These are phyloP conservation scores for Antarctomyces pellizariae DNA, from an alignment of 495 filamentous ascomycete genomes.

Conservation along the genomic window DNA sequence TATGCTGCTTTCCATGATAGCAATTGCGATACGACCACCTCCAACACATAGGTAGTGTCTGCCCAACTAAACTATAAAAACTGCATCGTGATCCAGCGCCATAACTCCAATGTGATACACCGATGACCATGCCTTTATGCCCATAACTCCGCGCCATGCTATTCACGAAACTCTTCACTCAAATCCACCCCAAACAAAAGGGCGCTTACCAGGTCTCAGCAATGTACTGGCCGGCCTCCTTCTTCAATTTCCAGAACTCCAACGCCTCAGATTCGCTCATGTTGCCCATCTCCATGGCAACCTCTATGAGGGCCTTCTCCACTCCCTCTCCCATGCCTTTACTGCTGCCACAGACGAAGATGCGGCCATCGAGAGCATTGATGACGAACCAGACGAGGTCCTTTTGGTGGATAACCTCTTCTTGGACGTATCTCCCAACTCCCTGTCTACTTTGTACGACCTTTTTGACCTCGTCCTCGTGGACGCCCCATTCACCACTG, in stretches of 20 bases:
- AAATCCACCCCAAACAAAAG: no score
- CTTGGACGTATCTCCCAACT: conserved; percentile 62
- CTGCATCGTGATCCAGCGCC: no score
- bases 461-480: conserved; percentile 77
- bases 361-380: conserved; percentile 74
- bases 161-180: no score
- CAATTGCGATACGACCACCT: no score
- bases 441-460: conserved; percentile 70
- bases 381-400: conserved; percentile 94
- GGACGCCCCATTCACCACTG: conserved; percentile 83
- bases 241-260: conserved; percentile 63
- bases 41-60: no score
- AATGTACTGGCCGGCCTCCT: conserved; percentile 67
- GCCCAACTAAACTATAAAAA: no score
- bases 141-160: no score
- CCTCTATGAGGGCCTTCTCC: conserved; percentile 55
- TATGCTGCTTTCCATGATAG: no score
- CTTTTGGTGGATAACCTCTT: conserved; percentile 65
- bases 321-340: conserved; percentile 98
- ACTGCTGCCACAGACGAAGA: conserved; percentile 86
- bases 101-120: no score
- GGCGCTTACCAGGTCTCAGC: conserved; percentile 52
- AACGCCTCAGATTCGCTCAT: conserved; percentile 46
- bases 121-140: no score
- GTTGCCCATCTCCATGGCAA: conserved; percentile 60